phyloP scores from a whole-genome alignment of 208 protist species.

The Tetramitus jugosus region DNA sequence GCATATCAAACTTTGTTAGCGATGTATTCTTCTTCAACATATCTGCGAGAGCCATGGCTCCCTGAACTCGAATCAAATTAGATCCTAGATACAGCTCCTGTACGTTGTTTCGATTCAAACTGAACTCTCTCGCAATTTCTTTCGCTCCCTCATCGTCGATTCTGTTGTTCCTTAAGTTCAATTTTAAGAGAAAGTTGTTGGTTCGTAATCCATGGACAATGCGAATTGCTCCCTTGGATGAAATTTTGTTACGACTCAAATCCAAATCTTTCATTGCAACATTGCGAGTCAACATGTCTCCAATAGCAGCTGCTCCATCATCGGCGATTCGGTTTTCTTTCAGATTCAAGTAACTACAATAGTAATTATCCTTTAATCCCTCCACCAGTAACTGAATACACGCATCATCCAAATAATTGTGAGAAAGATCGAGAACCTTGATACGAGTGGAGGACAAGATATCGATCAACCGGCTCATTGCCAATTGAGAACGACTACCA shows the following conservation, averaged over 20 bases:
- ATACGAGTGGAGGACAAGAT: background rate
- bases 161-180: constrained; percentile 16
- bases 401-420: background rate
- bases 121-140: background rate
- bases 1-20: constrained; percentile 22
- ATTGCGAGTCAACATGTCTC: background rate
- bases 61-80: background rate
- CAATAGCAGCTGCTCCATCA: background rate
- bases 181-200: background rate
- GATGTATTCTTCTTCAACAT: constrained; percentile 8
- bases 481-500: background rate
- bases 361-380: background rate
- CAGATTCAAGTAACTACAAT: background rate
- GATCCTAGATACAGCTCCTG: constrained; percentile 13
- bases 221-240: background rate
- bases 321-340: background rate
- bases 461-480: background rate
- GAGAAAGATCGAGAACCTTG: background rate
- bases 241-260: background rate
- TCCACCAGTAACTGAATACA: background rate
- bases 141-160: constrained; percentile 7
- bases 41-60: background rate
- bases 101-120: background rate
- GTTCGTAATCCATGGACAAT: background rate
- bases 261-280: background rate